Base-by-base conservation (phyloP, 225 moss, liverwort and hornwort species). In the Anthoceros angustus region DNA sequence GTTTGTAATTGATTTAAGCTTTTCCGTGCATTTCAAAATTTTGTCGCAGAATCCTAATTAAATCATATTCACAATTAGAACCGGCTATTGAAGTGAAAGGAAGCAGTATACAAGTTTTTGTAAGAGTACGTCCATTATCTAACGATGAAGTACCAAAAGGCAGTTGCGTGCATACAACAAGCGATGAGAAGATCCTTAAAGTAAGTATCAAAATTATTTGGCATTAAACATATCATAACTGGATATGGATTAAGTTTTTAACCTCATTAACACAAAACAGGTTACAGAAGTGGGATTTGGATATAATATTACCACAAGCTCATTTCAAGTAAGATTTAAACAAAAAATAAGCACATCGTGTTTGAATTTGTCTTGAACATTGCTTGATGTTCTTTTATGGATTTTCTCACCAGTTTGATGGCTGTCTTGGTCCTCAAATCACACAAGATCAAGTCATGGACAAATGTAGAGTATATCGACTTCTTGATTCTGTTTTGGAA, bases 281-380 rank as follows among this genome's bases (percentile, higher is more conserved):
- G 91, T 95, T 41, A 78, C 88, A 39, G 91, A 95, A 45, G 82
- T 86, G 70, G 84, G 91, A 10, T 73, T 74, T 70, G 85, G 84
- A 32, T 98, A 88, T 63, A 88, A 79, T 5, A 40, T 82, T 5
- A 86, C 85, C 5, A 88, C 88, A 0, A 85, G 91, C 38, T 85
- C 88, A 18, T 98, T 98, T 21, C 82, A 91, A 75, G 95, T 95
- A 71, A 7, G 38, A 64, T 64, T 39, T 38, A 6, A 21, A 24
- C 23, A 11, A 63, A 2, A 12, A 63, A 12, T 24, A 20, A 63
- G 11, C 14, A 63, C 11, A 24, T 63, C 10, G 32, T 38, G 1
- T 2, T 7, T 24, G 15, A 10, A 39, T 39, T 64, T 21, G 23
- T 12, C 43, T 43, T 67, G 42, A n/a, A 42, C 10, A 67, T 25